Base-by-base conservation (phyloP, 1,284 basidiomycete species). In the Bjerkandera adusta region DNA sequence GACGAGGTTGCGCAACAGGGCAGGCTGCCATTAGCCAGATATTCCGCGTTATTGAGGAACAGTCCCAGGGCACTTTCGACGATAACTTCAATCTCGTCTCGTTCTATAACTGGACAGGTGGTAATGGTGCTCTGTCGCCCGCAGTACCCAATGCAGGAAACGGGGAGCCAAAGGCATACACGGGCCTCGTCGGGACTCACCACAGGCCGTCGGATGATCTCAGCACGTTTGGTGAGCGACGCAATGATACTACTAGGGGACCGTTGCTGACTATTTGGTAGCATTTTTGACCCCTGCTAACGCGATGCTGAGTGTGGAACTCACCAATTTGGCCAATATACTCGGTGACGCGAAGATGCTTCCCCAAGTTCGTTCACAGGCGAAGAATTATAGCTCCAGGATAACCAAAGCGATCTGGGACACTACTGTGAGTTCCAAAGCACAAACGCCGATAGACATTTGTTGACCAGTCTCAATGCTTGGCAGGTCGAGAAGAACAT, bases 41-140 rank as follows among this genome's bases (percentile, higher is more conserved):
- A 26, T 83, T 90, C 64, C 76, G 77, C 26, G 83, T 89, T 39
- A 83, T 89, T 38, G 68, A 79, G 46, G 85, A 89, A 57, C 87
- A 90, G 59, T 87, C 85, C 1, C 81, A 86, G 52, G 65, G 79
- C 2, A 80, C 83, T 1, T 88, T 85, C 53, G 84, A 87, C 53
- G 69, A 71, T 6, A 63, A 83, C 59, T 88, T 80, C 65, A 82
- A 86, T 60, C 79, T 84, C 54, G 68, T 87, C 34, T 87, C 84
- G 3, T 86, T 79, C 60, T 89, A 86, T 59, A 88, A 86, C 59
- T 90, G 85, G 86, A 87, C 85, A 11, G 86, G 85, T 18, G 75
- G 76, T 11, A 64, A 69, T 48, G 83, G 83, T 10, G 69, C 83
- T 13, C 71, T 80, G 48, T 81, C 80, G 29, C 84, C 84, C 3